phyloP scores from a whole-genome alignment of 176 grass and related monocot species.

The Chloris gayana region DNA sequence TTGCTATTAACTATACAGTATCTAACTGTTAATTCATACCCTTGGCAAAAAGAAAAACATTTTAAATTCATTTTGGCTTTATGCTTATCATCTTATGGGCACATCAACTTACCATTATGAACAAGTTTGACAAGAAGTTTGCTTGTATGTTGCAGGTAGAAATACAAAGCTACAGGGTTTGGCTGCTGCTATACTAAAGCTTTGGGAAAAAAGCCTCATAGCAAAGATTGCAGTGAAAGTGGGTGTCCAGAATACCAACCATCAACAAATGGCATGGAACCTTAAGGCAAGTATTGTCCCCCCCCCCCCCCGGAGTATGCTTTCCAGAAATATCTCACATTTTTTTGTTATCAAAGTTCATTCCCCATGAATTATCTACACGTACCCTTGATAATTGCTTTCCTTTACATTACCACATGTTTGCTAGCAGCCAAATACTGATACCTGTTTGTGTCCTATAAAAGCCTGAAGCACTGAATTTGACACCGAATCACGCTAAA shows the following conservation, averaged over 20 bases:
- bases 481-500: neutral
- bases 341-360: neutral
- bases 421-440: neutral
- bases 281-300: constrained; percentile 70
- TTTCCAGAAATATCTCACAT: neutral
- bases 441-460: neutral
- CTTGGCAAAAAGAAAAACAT: too few species aligned
- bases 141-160: constrained; percentile 59
- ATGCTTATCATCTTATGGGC: constrained; percentile 4
- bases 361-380: neutral
- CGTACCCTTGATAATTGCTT: neutral
- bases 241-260: constrained; percentile 70
- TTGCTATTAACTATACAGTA: constrained; percentile 1
- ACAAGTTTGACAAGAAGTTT: constrained; percentile 8
- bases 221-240: constrained; percentile 97
- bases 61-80: neutral
- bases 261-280: constrained; percentile 82
- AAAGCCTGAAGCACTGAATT: neutral
- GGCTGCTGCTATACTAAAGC: constrained; percentile 85
- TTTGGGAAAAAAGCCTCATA: constrained; percentile 92
- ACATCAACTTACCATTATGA: too few species aligned
- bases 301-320: neutral
- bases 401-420: constrained; percentile 6
- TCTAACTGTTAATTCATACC: too few species aligned
- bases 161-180: constrained; percentile 82